phyloP scores from a whole-genome alignment of 2,329 filamentous ascomycete genomes.

The Boeremia lycopersici region DNA sequence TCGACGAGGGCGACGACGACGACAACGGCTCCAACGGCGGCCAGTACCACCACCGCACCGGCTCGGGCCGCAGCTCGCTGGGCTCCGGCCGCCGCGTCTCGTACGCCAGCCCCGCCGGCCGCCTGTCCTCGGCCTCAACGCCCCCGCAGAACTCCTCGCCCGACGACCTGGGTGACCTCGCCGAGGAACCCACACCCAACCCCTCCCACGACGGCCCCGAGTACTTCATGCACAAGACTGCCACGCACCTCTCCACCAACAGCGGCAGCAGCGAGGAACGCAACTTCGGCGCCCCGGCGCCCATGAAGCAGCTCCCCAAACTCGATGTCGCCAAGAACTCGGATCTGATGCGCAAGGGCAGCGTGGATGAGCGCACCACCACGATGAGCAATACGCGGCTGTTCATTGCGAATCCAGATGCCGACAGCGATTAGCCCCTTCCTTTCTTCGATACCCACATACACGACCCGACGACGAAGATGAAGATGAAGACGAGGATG shows the following conservation, averaged over 20 bases:
- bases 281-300: slow-evolving; percentile 60
- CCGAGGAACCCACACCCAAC: slow-evolving; percentile 55
- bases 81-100: slow-evolving; percentile 49
- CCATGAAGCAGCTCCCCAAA: slow-evolving; percentile 55
- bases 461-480: slow-evolving; percentile 8
- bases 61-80: slow-evolving; percentile 74
- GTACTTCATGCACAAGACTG: slow-evolving; percentile 52
- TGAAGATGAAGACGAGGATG: slow-evolving; percentile 6
- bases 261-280: slow-evolving; percentile 53
- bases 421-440: slow-evolving; percentile 49
- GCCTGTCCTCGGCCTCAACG: slow-evolving; percentile 59
- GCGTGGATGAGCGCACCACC: slow-evolving; percentile 81
- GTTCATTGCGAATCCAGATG: slow-evolving; percentile 86
- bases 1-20: slow-evolving; percentile 85
- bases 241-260: slow-evolving; percentile 50
- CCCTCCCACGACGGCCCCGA: slow-evolving; percentile 41
- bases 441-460: slow-evolving; percentile 42
- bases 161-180: slow-evolving; percentile 47
- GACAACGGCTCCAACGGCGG: slow-evolving; percentile 59
- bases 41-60: slow-evolving; percentile 69
- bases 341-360: slow-evolving; percentile 76
- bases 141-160: slow-evolving; percentile 55
- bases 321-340: slow-evolving; percentile 61
- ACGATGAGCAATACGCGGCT: slow-evolving; percentile 72
- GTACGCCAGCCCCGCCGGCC: slow-evolving; percentile 50